Percentiles rank a stretch among this genome's conserved stretches.
phyloP scores from a whole-genome alignment of 2,329 filamentous ascomycete genomes.

The Fusarium sp. region DNA sequence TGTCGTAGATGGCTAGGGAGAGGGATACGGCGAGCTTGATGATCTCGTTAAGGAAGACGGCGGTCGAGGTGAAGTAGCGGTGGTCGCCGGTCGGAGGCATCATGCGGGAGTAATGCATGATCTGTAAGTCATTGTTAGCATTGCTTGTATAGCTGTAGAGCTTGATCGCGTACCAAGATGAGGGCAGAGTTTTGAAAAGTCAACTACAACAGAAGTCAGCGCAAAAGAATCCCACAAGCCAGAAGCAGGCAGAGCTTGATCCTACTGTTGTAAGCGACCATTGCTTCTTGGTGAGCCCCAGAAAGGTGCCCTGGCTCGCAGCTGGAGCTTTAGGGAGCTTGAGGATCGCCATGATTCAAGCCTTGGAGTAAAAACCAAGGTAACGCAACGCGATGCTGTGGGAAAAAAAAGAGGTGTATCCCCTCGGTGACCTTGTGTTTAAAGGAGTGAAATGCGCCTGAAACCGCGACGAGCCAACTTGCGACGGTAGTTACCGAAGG shows the following conservation, averaged over 20 bases:
- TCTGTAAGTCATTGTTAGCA: conserved; percentile 59
- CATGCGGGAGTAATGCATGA: conserved; percentile 94
- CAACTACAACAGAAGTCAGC: conserved; percentile 63
- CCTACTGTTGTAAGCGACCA: conserved; percentile 41
- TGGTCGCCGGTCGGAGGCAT: conserved; percentile 89
- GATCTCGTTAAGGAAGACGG: conserved; percentile 92
- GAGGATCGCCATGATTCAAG: conserved; percentile 41
- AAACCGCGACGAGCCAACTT: conserved; percentile 23
- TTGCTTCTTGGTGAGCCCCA: conserved; percentile 45
- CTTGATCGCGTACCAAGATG: conserved; percentile 69
- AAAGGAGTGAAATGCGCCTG: conserved; percentile 17
- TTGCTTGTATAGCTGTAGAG: conserved; percentile 69
- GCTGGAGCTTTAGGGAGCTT: conserved; percentile 18
- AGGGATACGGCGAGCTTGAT: conserved; percentile 90
- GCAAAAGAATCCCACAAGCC: not conserved
- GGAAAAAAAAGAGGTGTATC: conserved; percentile 9
- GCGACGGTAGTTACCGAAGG: conserved; percentile 28
- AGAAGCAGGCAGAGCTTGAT: not conserved
- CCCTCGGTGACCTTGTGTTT: not conserved
- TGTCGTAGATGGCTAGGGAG: conserved; percentile 88
- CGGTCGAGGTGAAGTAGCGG: conserved; percentile 93
- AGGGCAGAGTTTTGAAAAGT: conserved; percentile 81
- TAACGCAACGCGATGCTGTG: not conserved
- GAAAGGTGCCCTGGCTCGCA: conserved; percentile 29
- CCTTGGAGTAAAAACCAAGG: not conserved